Percentiles rank a stretch among this genome's conserved stretches.
Evolutionary conservation across 2,329 filamentous ascomycete genomes (phyloP).

Genomic region (Colletotrichum destructivum): DNA sequence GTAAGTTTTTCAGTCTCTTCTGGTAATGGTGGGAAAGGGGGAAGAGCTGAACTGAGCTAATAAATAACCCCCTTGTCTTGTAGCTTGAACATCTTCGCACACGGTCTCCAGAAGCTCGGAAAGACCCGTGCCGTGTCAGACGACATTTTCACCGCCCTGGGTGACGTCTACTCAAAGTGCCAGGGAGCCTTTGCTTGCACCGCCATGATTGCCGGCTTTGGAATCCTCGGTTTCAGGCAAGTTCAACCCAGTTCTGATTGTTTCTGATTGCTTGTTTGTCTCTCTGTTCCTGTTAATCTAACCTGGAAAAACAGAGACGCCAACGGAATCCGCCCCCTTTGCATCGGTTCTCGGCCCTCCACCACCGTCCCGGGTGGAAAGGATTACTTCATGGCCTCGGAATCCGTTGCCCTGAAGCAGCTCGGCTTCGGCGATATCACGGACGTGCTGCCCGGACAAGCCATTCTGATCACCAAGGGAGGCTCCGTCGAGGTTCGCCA

Average conservation of each 20-base stretch:
- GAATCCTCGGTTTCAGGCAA: slow-evolving; percentile 81
- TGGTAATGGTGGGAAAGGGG: too few species aligned
- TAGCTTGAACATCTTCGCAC: slow-evolving; percentile 86
- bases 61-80: too few species aligned
- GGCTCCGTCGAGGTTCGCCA: slow-evolving; percentile 81
- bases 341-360: slow-evolving; percentile 82
- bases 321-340: slow-evolving; percentile 45
- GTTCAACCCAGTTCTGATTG: slow-evolving; percentile 75
- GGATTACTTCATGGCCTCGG: slow-evolving; percentile 94
- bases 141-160: slow-evolving; percentile 81
- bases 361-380: slow-evolving; percentile 72
- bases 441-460: slow-evolving; percentile 87
- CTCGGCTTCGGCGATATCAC: slow-evolving; percentile 83
- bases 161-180: slow-evolving; percentile 80
- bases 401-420: slow-evolving; percentile 86
- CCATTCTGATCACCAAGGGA: slow-evolving; percentile 88
- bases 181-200: slow-evolving; percentile 85
- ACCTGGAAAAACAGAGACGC: too few species aligned
- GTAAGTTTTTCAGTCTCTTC: too few species aligned
- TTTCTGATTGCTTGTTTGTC: too few species aligned
- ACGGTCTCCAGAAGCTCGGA: slow-evolving; percentile 83
- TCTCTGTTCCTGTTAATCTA: too few species aligned
- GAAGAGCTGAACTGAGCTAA: too few species aligned
- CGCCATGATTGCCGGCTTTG: slow-evolving; percentile 86
- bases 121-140: slow-evolving; percentile 85